Conservation (phyloP, 345 rosid genomes). For the Litchi chinensis region DNA sequence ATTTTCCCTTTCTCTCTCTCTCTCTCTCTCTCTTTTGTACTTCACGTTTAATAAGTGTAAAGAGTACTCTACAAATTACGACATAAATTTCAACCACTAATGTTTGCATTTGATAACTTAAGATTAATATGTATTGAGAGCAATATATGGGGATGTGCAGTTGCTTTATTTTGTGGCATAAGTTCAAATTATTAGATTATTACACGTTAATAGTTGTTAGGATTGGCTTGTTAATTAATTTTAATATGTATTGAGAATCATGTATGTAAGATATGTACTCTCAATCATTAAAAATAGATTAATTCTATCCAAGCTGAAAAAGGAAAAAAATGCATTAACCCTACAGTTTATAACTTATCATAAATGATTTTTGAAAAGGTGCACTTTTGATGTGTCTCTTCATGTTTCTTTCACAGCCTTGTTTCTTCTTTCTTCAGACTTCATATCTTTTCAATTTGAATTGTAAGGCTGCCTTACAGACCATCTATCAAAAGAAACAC, state of each 20-base stretch:
- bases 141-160: neutral
- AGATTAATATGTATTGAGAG: neutral
- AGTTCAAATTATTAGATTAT: neutral
- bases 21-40: no score
- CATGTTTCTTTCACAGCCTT: neutral
- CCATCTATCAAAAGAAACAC: neutral
- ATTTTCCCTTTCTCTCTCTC: no score
- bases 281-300: neutral
- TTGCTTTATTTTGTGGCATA: neutral
- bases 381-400: neutral
- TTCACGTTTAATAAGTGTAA: neutral
- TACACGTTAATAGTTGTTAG: no score
- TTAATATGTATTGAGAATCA: neutral
- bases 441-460: neutral
- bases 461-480: neutral
- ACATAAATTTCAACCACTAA: no score
- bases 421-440: neutral
- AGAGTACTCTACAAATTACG: neutral
- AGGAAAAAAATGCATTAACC: neutral
- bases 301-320: neutral
- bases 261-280: neutral
- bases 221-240: no score
- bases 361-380: neutral
- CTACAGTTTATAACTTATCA: neutral
- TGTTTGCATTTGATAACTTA: neutral